A percentile compares a stretch with the other conserved stretches of the same genome.
Evolutionary conservation across 306 rosid genomes (phyloP).

Genomic region (Casuarina cunninghamiana): DNA sequence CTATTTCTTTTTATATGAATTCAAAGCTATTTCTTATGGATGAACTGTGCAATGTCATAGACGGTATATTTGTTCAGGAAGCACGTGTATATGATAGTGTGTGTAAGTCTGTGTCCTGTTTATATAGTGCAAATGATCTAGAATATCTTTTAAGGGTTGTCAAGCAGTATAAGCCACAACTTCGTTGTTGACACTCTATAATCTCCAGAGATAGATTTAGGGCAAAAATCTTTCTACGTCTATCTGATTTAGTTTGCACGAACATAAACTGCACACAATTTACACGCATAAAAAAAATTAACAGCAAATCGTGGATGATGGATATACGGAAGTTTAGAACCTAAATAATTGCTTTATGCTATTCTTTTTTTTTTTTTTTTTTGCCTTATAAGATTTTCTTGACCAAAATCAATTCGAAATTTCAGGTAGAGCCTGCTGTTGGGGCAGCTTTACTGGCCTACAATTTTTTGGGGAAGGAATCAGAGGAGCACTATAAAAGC

Average conservation of each 20-base stretch:
- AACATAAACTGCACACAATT: not conserved
- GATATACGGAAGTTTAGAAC: not conserved
- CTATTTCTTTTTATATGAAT: too few relatives aligned
- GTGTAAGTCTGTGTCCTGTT: too few relatives aligned
- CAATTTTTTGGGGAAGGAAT: conserved; percentile 71
- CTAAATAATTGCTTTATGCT: not conserved
- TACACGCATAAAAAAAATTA: not conserved
- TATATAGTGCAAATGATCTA: not conserved
- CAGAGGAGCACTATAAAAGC: conserved; percentile 37
- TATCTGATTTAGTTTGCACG: not conserved
- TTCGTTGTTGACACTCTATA: not conserved
- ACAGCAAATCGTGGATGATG: not conserved
- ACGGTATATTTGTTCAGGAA: too few relatives aligned
- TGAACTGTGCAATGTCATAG: too few relatives aligned
- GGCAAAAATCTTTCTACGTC: not conserved
- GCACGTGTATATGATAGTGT: too few relatives aligned
- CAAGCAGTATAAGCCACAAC: not conserved
- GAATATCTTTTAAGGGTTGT: not conserved
- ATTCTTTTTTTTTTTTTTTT: not conserved
- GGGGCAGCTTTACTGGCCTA: conserved; percentile 95
- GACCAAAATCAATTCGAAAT: conserved; percentile 1
- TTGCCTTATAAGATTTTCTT: not conserved
- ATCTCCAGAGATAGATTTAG: not conserved
- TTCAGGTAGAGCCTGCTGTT: conserved; percentile 89
- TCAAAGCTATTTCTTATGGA: too few relatives aligned